Conservation (phyloP, 225 moss, liverwort and hornwort species). For the Thuidium tamariscinum region DNA sequence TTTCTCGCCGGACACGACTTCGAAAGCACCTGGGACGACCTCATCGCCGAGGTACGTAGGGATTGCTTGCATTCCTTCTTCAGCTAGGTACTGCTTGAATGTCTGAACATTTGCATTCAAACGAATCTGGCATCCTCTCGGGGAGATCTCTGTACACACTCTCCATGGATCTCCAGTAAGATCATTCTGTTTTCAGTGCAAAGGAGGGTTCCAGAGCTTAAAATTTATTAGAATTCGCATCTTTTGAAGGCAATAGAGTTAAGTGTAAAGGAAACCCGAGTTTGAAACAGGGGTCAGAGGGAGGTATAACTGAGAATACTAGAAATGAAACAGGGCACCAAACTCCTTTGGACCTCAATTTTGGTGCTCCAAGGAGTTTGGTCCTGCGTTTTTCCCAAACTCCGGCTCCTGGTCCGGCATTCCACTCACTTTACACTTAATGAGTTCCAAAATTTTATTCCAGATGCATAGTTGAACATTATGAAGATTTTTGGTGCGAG, state of each 20-base stretch:
- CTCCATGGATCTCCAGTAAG: neutral
- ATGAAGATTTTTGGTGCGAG: neutral
- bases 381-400: too few relatives aligned
- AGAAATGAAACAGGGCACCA: too few relatives aligned
- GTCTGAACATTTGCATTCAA: neutral
- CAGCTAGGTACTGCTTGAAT: neutral
- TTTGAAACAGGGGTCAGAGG: too few relatives aligned
- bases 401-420: too few relatives aligned
- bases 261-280: too few relatives aligned
- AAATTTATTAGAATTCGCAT: neutral
- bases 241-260: too few relatives aligned
- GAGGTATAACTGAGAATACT: too few relatives aligned
- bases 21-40: constrained; percentile 53
- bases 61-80: neutral
- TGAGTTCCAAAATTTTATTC: neutral
- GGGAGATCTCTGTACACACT: neutral
- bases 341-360: too few relatives aligned
- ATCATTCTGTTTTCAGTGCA: neutral
- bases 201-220: neutral
- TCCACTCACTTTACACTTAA: too few relatives aligned
- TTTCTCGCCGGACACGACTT: constrained; percentile 44
- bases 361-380: too few relatives aligned
- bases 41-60: constrained; percentile 37
- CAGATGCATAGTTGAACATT: neutral
- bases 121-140: neutral